These are phyloP conservation scores for Lichtheimia ramosa DNA, from an alignment of 371 early-diverging fungal genomes.

Conservation along the genomic window DNA sequence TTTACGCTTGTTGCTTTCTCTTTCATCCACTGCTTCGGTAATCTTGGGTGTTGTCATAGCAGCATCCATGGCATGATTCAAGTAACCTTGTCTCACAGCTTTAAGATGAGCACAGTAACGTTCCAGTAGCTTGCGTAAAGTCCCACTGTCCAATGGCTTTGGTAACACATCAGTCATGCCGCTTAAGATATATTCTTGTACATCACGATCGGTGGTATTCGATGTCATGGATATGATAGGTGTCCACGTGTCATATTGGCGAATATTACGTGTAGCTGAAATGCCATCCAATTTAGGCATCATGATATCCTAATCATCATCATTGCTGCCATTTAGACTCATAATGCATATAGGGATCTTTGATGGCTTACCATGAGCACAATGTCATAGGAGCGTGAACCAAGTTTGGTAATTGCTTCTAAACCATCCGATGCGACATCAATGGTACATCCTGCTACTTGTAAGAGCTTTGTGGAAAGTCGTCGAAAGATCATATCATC, in stretches of 20 bases:
- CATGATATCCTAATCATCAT: conserved; percentile 60
- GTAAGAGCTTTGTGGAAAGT: conserved; percentile 63
- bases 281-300: conserved; percentile 80
- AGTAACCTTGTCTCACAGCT: conserved; percentile 8
- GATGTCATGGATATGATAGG: conserved; percentile 84
- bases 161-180: conserved; percentile 85
- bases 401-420: conserved; percentile 66
- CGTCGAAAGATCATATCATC: conserved; percentile 71
- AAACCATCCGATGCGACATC: conserved; percentile 76
- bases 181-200: conserved; percentile 62
- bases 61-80: too few relatives aligned
- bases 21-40: too few relatives aligned
- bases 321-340: not conserved
- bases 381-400: conserved; percentile 68
- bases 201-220: conserved; percentile 64
- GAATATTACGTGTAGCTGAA: conserved; percentile 70
- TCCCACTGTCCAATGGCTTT: conserved; percentile 66
- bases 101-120: conserved; percentile 55
- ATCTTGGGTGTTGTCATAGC: too few relatives aligned
- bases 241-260: conserved; percentile 69
- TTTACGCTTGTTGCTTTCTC: too few relatives aligned
- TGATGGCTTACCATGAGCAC: conserved; percentile 65
- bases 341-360: not conserved
- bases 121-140: conserved; percentile 44
- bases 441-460: conserved; percentile 72